Evolutionary conservation across 2,329 filamentous ascomycete species (phyloP), one percentile per base, ranked within the genome.

Genomic region (Phyllosticta paracitricarpa): DNA sequence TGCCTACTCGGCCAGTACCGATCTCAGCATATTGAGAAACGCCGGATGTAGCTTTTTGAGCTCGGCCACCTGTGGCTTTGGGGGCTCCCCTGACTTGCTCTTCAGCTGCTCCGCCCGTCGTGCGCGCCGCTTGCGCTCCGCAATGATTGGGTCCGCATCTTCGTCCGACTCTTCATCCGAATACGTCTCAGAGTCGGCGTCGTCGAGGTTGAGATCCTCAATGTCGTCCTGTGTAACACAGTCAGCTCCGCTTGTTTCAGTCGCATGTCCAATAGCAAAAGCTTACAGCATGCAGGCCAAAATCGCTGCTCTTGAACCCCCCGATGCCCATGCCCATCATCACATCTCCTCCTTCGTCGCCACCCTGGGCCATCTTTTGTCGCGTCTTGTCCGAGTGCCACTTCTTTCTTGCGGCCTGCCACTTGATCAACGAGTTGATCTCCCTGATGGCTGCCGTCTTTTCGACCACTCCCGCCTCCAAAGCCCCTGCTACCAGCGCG

Each of bases 351-450:
- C 71, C 74, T 48, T 79, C 78, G 5, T 80, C 79, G 6, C 72
- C 80, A 2, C 85, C 86, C 69, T 93, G 91, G 0, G 94, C 94
- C 94, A 99, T 97, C 81, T 99, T 99, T 78, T 97, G 94, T 59
- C 92, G 81, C 8, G 94, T 99, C 81, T 99, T 99, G 76, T 96
- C 91, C 64, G 93, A 86, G 72, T 99, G 94, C 94, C 94, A 99
- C 77, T 93, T 93, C 81, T 99, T 97, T 61, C 94, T 82, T 52
- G 90, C 89, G 71, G 92, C 90, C 74, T 99, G 94, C 94, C 94
- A 99, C 56, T 87, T 81, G 67, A 99, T 94, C 57, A 99, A 80
- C 30, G 82, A 78, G 69, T 97, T 85, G 69, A 97, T 92, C 76
- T 99, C 94, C 2, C 77, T 77, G 8, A 92, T 84, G 0, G 89